Percentiles rank a stretch among this genome's conserved stretches.
These are phyloP conservation scores for Spirogloea muscicola DNA, from an alignment of 139 green algal genomes.

Conservation along the genomic window DNA sequence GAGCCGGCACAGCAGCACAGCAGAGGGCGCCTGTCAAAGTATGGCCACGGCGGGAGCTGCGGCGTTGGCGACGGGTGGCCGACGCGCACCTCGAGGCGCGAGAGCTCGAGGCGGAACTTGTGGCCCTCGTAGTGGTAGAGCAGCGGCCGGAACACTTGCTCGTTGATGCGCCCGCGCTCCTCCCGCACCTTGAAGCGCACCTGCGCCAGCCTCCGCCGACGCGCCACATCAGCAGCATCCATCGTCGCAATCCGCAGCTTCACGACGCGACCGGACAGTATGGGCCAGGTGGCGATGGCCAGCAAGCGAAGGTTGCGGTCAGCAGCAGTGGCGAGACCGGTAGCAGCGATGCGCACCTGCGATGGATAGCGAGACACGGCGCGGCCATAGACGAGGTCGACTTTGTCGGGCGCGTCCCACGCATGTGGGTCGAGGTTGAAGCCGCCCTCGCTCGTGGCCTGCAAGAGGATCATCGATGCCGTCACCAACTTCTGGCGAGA, in stretches of 20 bases:
- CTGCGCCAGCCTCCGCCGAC: too few species aligned
- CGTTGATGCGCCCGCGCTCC: slow-evolving; percentile 5
- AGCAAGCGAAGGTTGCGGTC: background rate
- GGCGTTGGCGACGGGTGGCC: too few species aligned
- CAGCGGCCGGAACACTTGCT: slow-evolving; percentile 16
- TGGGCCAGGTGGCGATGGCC: too few species aligned
- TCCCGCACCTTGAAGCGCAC: slow-evolving; percentile 25
- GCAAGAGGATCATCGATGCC: too few species aligned
- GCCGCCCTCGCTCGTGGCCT: slow-evolving; percentile 37
- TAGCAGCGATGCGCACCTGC: slow-evolving; percentile 1
- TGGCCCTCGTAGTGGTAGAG: slow-evolving; percentile 29
- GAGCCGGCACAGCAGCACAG: too few species aligned
- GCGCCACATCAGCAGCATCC: too few species aligned
- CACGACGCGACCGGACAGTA: too few species aligned
- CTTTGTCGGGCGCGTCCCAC: background rate
- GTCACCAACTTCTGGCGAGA: too few species aligned
- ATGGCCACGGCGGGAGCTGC: too few species aligned
- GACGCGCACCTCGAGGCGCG: slow-evolving; percentile 8
- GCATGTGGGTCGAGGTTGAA: slow-evolving; percentile 24
- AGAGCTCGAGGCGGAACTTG: slow-evolving; percentile 40
- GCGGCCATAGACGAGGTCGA: background rate
- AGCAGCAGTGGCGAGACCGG: background rate
- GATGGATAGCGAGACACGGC: slow-evolving; percentile 7
- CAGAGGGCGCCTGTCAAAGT: too few species aligned
- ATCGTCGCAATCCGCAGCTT: too few species aligned